Base-by-base conservation (phyloP, 306 rosid species). In the Carpinus fangiana region DNA sequence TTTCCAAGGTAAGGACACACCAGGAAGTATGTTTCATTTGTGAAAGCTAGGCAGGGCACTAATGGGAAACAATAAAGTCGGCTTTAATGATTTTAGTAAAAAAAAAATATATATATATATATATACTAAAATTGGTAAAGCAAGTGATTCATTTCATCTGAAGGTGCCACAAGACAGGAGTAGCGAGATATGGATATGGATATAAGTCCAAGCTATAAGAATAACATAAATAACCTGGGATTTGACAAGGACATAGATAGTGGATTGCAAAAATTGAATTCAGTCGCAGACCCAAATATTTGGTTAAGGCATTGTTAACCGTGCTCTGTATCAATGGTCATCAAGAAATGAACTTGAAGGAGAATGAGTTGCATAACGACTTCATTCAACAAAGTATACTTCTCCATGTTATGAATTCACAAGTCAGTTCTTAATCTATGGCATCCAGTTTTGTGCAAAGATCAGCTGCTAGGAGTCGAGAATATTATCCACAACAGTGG, bases 1-100 rank as follows among this genome's bases (percentile, higher is more conserved):
- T 26, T 61, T 31, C 9, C 9, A 61, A 23, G 43, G 67, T 36
- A 28, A 13, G 10, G 38, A 28, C 17, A 28, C 16, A 61, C 12
- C 7, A 13, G n/a, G 38, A 61, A 13, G 13, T 61, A 28, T 28
- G 34, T 61, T 61, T 61, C 18, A 28, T 61, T 61, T 12, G 18
- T 61, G 18, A 60, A 26, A 41, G 45, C 45, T 41, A 41, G 45
- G 7, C 45, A 41, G 45, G 5, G 45, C 8, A 41, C 45, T 41
- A 41, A 41, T 41, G 45, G 45, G 45, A 41, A 61, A 14, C 12
- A 5, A 2, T 20, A 34, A 76, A 70, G 18, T 47, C 52, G 36
- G 18, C 70, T 78, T 3, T 9, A 47, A 68, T n/a, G 60, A 20
- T 41, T 41, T 71, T 52, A 64, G 70, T 60, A 51, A 82, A 54